Conservation (phyloP, 768 basidiomycete genomes). For the Termitomyces sp. region DNA sequence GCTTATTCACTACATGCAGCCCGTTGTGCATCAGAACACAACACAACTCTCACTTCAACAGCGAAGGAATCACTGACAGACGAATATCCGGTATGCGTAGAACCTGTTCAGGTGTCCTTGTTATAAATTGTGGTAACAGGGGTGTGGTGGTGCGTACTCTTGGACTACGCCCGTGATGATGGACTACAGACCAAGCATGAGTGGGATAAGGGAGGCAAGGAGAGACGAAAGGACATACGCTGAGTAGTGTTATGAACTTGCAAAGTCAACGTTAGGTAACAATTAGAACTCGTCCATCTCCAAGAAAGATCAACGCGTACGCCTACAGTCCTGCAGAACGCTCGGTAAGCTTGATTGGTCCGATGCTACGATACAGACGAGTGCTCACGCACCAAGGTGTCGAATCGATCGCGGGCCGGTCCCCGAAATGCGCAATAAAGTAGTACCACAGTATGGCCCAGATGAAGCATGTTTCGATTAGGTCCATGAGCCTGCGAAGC, state of each 20-base stretch:
- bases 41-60: neutral
- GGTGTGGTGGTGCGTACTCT: neutral
- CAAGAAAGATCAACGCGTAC: neutral
- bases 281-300: neutral
- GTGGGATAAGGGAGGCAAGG: no score
- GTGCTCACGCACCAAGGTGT: neutral
- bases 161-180: neutral
- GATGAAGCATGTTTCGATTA: conserved; percentile 30
- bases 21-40: no score
- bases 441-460: conserved; percentile 31
- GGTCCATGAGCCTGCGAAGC: conserved; percentile 24
- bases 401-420: conserved; percentile 23
- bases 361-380: no score
- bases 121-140: neutral
- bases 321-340: neutral
- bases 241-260: neutral
- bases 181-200: neutral
- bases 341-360: neutral
- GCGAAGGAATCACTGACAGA: neutral
- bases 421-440: conserved; percentile 39
- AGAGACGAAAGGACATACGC: neutral
- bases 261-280: neutral
- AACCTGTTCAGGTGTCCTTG: neutral
- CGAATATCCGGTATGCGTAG: neutral
- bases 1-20: neutral